A percentile compares a stretch with the other conserved stretches of the same genome.
phyloP scores from a whole-genome alignment of 306 rosid species.

The Cucumis cinereus region DNA sequence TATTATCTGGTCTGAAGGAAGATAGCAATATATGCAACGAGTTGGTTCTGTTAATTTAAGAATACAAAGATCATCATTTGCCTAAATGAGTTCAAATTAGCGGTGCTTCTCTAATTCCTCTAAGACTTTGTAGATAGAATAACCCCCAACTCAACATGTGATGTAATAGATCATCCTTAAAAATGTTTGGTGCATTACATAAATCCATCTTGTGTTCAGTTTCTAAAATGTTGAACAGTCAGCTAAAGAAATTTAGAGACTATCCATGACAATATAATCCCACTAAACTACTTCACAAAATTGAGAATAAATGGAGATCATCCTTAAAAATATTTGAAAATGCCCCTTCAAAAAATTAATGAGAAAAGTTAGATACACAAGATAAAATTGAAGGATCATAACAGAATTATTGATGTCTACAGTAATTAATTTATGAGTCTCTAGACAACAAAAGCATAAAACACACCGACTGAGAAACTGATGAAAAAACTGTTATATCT shows the following conservation, averaged over 20 bases:
- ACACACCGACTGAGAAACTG: neutral
- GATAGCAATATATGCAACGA: neutral
- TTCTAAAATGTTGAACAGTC: neutral
- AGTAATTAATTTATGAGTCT: neutral
- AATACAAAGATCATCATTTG: neutral
- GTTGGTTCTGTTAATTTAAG: neutral
- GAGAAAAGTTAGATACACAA: neutral
- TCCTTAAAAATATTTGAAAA: too few species aligned
- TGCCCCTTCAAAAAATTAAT: neutral
- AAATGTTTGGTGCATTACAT: neutral
- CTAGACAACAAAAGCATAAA: neutral
- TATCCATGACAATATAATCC: neutral
- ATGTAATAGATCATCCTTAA: neutral
- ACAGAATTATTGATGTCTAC: neutral
- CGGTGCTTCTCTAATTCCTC: neutral
- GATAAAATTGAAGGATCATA: neutral
- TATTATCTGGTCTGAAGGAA: neutral
- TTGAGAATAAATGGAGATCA: too few species aligned
- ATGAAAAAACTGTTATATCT: neutral
- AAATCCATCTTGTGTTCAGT: neutral
- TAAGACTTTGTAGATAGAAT: neutral
- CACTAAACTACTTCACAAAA: neutral
- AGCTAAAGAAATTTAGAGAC: neutral
- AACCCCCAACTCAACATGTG: neutral
- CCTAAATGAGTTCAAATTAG: neutral